Base-by-base conservation (phyloP, 2,329 filamentous ascomycete species). In the Stachybotrys elegans region DNA sequence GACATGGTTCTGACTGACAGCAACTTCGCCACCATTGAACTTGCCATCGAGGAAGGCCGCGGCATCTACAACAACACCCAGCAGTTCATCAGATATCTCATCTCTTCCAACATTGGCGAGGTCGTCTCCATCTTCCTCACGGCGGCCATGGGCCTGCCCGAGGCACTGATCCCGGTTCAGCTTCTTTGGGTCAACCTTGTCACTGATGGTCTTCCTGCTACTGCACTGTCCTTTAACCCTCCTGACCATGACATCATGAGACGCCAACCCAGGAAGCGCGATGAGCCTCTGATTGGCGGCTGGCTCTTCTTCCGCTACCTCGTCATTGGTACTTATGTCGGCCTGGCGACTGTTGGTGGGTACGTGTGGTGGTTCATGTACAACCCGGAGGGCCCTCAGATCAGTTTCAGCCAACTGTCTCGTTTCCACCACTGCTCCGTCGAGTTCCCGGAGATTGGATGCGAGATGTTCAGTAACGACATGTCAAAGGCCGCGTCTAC, bases 281-380 rank as follows among this genome's bases (percentile, higher is more conserved):
- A 96, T 57, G 94, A 98, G 68, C 73, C 87, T 6, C 84, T 98
- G 41, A 92, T 98, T 43, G 84, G 88, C 36, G 90, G 91, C 47
- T 98, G 93, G 93, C 72, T 98, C 31, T 96, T 98, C 73, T 90
- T 97, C 78, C 84, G 93, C 43, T 98, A 98, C 69, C 83, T 98
- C 74, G 84, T 97, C 40, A 93, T 98, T 56, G 93, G 93, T 49
- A 89, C 83, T 8, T 98, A 98, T 52, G 93, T 98, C 46, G 93
- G 93, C 61, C 75, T 89, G 32, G 93, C 93, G 43, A 98, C 93
- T 4, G 94, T 98, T 17, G 90, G 86, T 59, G 93, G 94, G 37
- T 98, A 98, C 62, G 92, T 89, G n/a, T 98, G 93, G 93, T 98
- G 90, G 88, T 98, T 97, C 75, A 91, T 98, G 86, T 95, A 86